These are phyloP conservation scores for Apophysomyces elegans DNA, from an alignment of 371 early-diverging fungal species.

Conservation along the genomic window DNA sequence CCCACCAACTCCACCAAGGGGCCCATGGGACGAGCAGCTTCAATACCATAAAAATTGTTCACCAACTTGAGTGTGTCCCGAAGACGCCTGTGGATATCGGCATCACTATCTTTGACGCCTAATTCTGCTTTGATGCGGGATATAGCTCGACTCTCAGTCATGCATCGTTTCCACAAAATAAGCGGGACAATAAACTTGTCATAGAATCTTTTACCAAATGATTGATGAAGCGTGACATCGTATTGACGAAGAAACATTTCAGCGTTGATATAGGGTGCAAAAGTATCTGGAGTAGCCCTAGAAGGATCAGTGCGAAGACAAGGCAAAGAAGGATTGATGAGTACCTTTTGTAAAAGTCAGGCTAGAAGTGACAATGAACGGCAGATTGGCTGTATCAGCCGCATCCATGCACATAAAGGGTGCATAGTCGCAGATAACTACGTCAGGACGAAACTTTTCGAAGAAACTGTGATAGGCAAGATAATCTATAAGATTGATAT, in stretches of 20 bases:
- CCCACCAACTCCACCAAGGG: conserved; percentile 43
- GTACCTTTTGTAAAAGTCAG: too few species aligned
- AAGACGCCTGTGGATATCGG: not conserved
- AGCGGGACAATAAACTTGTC: conserved; percentile 21
- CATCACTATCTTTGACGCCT: not conserved
- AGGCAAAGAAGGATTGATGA: too few species aligned
- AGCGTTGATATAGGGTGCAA: conserved; percentile 31
- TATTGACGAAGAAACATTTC: not conserved
- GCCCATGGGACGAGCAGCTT: conserved; percentile 31
- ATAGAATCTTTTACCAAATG: conserved; percentile 18
- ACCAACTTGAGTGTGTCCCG: conserved; percentile 27
- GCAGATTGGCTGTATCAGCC: too few species aligned
- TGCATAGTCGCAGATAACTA: too few species aligned
- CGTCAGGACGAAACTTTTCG: too few species aligned
- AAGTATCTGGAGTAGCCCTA: conserved; percentile 12
- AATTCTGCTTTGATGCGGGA: not conserved
- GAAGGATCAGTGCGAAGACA: too few species aligned
- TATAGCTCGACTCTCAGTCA: too few species aligned
- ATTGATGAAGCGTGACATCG: conserved; percentile 14
- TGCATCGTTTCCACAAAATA: not conserved
- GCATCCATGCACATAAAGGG: too few species aligned
- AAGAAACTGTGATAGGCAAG: too few species aligned
- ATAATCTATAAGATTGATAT: too few species aligned
- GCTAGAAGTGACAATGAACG: too few species aligned
- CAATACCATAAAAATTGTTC: conserved; percentile 29